Percentiles rank a stretch among this genome's conserved stretches.
These are phyloP conservation scores for Cytauxzoon felis DNA, from an alignment of 169 alveolate genomes.

Conservation along the genomic window DNA sequence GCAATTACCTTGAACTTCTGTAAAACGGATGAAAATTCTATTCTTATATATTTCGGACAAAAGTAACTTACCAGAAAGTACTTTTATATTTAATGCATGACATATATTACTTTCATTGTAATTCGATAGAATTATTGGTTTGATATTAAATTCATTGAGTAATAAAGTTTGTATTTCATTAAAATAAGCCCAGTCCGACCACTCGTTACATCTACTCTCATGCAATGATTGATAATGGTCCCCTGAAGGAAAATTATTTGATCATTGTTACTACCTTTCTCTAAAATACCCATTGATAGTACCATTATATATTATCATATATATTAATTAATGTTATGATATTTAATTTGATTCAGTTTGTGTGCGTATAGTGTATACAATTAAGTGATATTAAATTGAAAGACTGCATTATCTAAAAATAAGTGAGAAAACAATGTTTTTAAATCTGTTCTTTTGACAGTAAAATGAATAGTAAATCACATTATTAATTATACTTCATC, in stretches of 20 bases:
- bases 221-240: too few relatives aligned
- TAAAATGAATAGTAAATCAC: neutral
- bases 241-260: too few relatives aligned
- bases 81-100: neutral
- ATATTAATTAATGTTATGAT: neutral
- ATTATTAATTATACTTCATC: slow-evolving; percentile 1
- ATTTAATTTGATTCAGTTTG: neutral
- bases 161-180: neutral
- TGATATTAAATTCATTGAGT: neutral
- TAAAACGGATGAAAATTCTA: neutral
- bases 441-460: too few relatives aligned
- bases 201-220: slow-evolving; percentile 9
- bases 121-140: slow-evolving; percentile 4
- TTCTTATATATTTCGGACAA: neutral
- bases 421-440: neutral
- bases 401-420: neutral
- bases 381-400: neutral
- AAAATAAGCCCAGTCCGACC: slow-evolving; percentile 7
- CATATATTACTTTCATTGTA: neutral
- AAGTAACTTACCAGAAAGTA: neutral
- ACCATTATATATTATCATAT: neutral
- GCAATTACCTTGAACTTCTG: neutral
- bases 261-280: neutral
- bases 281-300: neutral
- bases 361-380: neutral